These are phyloP conservation scores for Cutaneotrichosporon sp. DNA, from an alignment of 1,284 basidiomycete genomes.

Conservation along the genomic window DNA sequence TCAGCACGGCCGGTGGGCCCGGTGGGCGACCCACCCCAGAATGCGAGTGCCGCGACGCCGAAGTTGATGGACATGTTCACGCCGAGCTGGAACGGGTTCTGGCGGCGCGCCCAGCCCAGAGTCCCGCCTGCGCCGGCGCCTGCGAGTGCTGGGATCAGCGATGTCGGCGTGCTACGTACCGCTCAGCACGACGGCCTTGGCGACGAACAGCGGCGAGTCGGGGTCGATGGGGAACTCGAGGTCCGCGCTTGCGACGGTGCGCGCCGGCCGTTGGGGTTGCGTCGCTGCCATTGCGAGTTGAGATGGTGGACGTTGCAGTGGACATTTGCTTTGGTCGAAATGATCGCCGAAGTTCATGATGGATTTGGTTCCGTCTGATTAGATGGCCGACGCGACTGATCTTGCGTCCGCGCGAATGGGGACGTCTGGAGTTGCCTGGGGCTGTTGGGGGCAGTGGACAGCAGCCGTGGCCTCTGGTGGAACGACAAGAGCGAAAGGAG, in stretches of 20 bases:
- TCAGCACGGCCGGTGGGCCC: no score
- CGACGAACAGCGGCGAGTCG: slow-evolving; percentile 19
- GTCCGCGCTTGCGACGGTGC: not conserved
- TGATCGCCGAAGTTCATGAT: no score
- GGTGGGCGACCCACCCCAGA: slow-evolving; percentile 40
- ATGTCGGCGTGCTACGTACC: no score
- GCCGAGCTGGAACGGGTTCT: slow-evolving; percentile 31
- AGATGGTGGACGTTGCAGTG: no score
- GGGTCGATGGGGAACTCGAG: slow-evolving; percentile 18
- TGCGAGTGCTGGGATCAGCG: slow-evolving; percentile 16
- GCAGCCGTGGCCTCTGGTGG: no score
- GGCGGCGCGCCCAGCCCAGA: slow-evolving; percentile 27
- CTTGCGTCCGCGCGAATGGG: no score
- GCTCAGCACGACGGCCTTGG: slow-evolving; percentile 2
- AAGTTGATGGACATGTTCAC: slow-evolving; percentile 40
- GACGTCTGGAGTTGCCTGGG: no score
- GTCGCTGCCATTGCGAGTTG: not conserved
- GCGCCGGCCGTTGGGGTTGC: not conserved
- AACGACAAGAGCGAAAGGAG: no score
- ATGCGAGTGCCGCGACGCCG: slow-evolving; percentile 33
- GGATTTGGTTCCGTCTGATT: no score
- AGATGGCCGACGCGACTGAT: no score
- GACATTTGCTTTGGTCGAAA: no score
- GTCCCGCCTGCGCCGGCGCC: slow-evolving; percentile 36
- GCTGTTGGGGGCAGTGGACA: no score